Evolutionary conservation across 2,329 filamentous ascomycete species (phyloP), one percentile per base, ranked within the genome.

Genomic region (Sodiomyces alkalinus): DNA sequence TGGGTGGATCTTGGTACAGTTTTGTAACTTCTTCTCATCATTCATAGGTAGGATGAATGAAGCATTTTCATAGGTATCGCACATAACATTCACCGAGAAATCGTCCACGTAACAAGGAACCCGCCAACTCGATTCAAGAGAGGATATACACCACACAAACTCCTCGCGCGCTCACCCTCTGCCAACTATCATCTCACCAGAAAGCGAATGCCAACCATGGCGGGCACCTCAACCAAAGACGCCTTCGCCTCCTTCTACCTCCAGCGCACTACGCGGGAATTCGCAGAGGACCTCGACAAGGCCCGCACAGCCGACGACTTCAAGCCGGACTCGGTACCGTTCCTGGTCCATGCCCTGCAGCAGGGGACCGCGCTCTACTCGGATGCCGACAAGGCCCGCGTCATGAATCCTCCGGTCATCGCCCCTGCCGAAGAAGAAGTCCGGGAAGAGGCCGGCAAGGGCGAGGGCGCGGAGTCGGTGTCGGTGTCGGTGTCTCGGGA

Each of bases 251-350:
- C 70, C 7, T 76, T 71, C 47, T 83, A 83, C 48, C 64, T 85
- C 26, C 71, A 77, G 41, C 71, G 68, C 33, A 58, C 73, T 5
- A 80, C 79, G 1, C 57, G 62, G 28, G 79, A 85, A 46, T 72
- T 86, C 31, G 70, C 74, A 9, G 74, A 82, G 39, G 80, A 85
- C 46, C 61, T 86, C 20, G 73, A 81, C 53, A 71, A 72, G 48
- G 59, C 83, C 35, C 69, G 79, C 38, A 50, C 42, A 6, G 74
- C 79, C 7, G 68, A 72, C 40, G 80, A 85, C 51, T 86, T 83
- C 53, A 74, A 70, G 44, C 57, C 58, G 33, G 70, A 72, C 28
- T 67, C 68, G 4, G 62, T 82, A 17, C 59, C 63, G 5, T 64
- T 81, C 44, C 61, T 85, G 22, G 62, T 85, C 19, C 59, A 68